phyloP scores from a whole-genome alignment of 768 basidiomycete genomes.

The Leccinum variicolor region DNA sequence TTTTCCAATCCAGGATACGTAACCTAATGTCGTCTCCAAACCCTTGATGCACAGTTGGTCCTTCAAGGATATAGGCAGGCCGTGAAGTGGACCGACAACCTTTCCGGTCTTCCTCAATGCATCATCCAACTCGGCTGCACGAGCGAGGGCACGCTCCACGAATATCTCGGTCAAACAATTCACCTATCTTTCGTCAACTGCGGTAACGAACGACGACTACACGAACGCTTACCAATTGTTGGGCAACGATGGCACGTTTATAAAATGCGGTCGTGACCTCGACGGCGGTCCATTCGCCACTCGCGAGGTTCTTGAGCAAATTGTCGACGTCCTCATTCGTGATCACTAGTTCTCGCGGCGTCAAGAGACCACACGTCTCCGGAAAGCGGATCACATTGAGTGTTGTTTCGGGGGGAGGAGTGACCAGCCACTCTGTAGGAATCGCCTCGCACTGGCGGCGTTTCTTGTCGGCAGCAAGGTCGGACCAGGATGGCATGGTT shows the following conservation, averaged over 20 bases:
- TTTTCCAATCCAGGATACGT: conserved; percentile 68
- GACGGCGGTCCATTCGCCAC: conserved; percentile 56
- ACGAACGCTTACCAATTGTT: conserved; percentile 57
- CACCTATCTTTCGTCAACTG: conserved; percentile 39
- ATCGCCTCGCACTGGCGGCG: conserved; percentile 50
- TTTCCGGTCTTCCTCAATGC: conserved; percentile 58
- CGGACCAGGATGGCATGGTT: conserved; percentile 41
- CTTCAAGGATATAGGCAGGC: conserved; percentile 71
- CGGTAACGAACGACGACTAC: not conserved
- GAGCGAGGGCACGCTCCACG: conserved; percentile 61
- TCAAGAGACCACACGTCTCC: conserved; percentile 53
- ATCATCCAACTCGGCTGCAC: conserved; percentile 66
- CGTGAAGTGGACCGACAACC: conserved; percentile 69
- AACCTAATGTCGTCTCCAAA: conserved; percentile 70
- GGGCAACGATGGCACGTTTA: conserved; percentile 76
- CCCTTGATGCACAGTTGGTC: conserved; percentile 71
- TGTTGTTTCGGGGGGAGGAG: conserved; percentile 41
- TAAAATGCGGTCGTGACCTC: conserved; percentile 71
- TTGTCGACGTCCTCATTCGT: conserved; percentile 45
- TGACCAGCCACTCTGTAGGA: conserved; percentile 62
- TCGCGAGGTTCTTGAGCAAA: conserved; percentile 53
- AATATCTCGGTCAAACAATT: conserved; percentile 87
- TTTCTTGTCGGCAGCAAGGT: conserved; percentile 53
- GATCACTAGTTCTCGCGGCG: conserved; percentile 54
- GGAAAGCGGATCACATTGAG: conserved; percentile 57